Evolutionary conservation across 2,329 filamentous ascomycete genomes (phyloP).

Genomic region (Fusarium protoensiforme): DNA sequence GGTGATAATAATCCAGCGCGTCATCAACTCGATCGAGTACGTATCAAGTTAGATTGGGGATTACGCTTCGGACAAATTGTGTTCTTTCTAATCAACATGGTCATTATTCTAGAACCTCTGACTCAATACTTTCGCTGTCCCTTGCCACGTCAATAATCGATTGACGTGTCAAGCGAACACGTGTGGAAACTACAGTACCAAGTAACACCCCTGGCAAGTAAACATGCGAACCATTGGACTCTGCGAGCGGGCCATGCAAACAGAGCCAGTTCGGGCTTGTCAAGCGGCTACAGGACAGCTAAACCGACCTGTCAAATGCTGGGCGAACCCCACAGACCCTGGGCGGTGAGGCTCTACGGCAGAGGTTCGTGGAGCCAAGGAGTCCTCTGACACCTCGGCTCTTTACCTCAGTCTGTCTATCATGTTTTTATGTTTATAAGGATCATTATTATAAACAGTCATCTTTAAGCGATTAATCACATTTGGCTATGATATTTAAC

Average conservation of each 20-base stretch:
- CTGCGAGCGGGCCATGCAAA: not conserved
- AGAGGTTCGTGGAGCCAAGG: not conserved
- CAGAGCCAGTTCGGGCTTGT: not conserved
- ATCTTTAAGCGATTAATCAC: not conserved
- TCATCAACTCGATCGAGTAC: not conserved
- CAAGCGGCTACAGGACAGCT: not conserved
- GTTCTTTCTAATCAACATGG: not conserved
- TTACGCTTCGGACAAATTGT: not conserved
- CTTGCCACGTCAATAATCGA: not conserved
- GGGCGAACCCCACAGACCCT: not conserved
- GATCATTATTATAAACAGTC: not conserved
- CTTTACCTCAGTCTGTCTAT: not conserved
- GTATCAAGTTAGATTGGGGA: not conserved
- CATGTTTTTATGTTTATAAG: not conserved
- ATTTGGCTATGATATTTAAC: not conserved
- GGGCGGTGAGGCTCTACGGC: not conserved
- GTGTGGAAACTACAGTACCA: not conserved
- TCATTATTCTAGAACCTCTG: not conserved
- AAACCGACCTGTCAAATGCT: not conserved
- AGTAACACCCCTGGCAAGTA: not conserved
- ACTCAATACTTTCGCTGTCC: not conserved
- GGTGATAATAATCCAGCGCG: not conserved
- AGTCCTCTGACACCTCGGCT: not conserved
- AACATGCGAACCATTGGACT: not conserved
- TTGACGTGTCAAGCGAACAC: not conserved